Evolutionary conservation across 2,329 filamentous ascomycete species (phyloP).

Genomic region (Raffaelea ambrosiae): DNA sequence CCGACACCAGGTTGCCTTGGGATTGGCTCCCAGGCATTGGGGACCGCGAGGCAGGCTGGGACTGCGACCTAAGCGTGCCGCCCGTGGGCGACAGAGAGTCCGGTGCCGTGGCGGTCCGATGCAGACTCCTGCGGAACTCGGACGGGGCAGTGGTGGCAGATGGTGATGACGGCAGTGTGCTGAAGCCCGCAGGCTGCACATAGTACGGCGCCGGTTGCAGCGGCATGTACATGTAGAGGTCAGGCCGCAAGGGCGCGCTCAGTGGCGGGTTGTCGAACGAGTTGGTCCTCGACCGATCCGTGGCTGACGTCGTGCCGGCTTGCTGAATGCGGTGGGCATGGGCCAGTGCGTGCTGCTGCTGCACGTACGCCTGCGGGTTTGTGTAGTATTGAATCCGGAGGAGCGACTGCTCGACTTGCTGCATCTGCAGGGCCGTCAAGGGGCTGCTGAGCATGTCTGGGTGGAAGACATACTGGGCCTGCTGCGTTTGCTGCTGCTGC

Average conservation of each 20-base stretch:
- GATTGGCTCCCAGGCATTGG: constrained; percentile 23
- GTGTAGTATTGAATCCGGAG: constrained; percentile 37
- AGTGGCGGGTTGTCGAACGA: constrained; percentile 55
- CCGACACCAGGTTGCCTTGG: constrained; percentile 7
- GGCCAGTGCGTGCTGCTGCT: constrained; percentile 31
- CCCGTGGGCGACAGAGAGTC: constrained; percentile 40
- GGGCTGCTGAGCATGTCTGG: constrained; percentile 16
- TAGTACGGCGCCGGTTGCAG: constrained; percentile 35
- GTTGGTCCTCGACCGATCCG: constrained; percentile 50
- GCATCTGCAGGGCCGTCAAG: constrained; percentile 26
- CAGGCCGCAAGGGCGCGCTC: constrained; percentile 48
- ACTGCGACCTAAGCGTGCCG: constrained; percentile 55
- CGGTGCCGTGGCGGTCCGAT: constrained; percentile 41
- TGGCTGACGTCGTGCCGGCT: constrained; percentile 22
- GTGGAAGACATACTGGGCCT: constrained; percentile 24
- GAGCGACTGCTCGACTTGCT: constrained; percentile 27
- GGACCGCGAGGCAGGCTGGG: constrained; percentile 51
- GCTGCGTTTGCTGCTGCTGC: constrained; percentile 31
- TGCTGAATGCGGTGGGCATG: constrained; percentile 35
- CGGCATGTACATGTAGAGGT: constrained; percentile 44
- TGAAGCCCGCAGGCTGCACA: constrained; percentile 26
- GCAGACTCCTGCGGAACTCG: constrained; percentile 49
- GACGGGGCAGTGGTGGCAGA: constrained; percentile 32
- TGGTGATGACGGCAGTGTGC: constrained; percentile 49
- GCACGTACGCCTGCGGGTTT: constrained; percentile 34